phyloP scores from a whole-genome alignment of 495 filamentous ascomycete species.

The Daldinia decipiens region DNA sequence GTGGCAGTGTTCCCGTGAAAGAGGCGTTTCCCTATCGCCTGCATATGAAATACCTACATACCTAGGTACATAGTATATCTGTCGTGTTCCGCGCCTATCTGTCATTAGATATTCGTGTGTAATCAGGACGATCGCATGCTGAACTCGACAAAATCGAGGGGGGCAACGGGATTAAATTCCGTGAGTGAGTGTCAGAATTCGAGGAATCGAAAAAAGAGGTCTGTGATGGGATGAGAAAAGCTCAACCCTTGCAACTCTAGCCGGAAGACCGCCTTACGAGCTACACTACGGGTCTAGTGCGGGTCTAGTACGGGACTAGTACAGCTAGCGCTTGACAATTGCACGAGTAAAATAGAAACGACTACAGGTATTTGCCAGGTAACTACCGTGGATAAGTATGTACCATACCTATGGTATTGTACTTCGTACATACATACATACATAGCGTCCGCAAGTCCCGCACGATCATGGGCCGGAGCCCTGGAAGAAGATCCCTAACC shows the following conservation, averaged over 20 bases:
- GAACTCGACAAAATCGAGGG: constrained; percentile 21
- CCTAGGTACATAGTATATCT: constrained; percentile 9
- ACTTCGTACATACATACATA: no score
- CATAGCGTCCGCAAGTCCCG: constrained; percentile 20
- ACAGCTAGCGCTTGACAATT: constrained; percentile 13
- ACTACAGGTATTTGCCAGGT: constrained; percentile 30
- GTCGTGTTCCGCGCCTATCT: constrained; percentile 43
- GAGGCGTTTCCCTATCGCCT: constrained; percentile 19
- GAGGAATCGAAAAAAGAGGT: constrained; percentile 14
- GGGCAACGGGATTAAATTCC: constrained; percentile 7
- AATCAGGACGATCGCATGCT: constrained; percentile 29
- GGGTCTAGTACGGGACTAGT: constrained; percentile 7
- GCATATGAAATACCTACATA: constrained; percentile 11
- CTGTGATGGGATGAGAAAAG: no score
- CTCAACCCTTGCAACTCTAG: constrained; percentile 22
- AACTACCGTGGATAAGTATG: constrained; percentile 13
- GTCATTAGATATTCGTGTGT: constrained; percentile 19
- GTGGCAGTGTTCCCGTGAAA: constrained; percentile 25
- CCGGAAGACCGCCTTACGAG: constrained; percentile 22
- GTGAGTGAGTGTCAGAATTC: not conserved
- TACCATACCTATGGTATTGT: no score
- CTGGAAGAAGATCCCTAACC: constrained; percentile 41
- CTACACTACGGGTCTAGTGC: constrained; percentile 27
- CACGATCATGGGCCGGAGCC: constrained; percentile 40
- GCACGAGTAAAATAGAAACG: not conserved